Evolutionary conservation across 805 yeast genomes (phyloP), one percentile per base, ranked within the genome.

Genomic region (Lipomyces yamadae): DNA sequence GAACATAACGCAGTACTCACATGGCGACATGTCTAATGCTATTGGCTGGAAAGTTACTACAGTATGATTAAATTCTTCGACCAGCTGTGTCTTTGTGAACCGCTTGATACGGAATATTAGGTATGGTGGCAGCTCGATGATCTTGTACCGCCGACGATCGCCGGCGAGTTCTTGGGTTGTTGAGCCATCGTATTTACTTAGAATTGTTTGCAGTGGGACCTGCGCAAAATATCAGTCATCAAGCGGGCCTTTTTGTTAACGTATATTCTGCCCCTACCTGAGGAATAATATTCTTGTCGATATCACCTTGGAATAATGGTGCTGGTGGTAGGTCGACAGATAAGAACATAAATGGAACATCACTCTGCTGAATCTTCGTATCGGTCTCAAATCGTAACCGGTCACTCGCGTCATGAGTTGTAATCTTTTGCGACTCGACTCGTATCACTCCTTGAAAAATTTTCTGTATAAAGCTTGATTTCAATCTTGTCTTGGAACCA

Each of bases 31-130:
- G 68, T 74, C 81, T 70, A 80, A 78, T 29, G 68, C 72, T 56
- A 73, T 73, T 2, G 80, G 78, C 6, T 88, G 84, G 73, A 86
- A 88, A 57, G 84, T 86, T 2, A 90, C 88, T 35, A 89, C 82
- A 0, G 90, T 88, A 39, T 86, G 86, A 72, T 86, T 88, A 63
- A 85, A 75, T 64, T 80, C 80, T 55, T 81, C 73, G 10, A 79
- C 73, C 30, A 77, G 72, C 10, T 76, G 76, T 13, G 75, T 72
- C 33, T 80, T 81, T 11, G 77, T 77, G 64, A 85, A 81, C 65
- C 95, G 80, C 68, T 88, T 85, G 64, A 86, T 81, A 71, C 85
- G 86, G 1, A 91, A 70, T 4, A 88, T 77, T 45, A 91, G 74
- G 63, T 78, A 83, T 45, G 81, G 81, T 0, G 96, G 96, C 29